Evolutionary conservation across 352 stramenopile genomes (phyloP), one percentile per base, ranked within the genome.

Genomic region (Globisporangium nagaii): DNA sequence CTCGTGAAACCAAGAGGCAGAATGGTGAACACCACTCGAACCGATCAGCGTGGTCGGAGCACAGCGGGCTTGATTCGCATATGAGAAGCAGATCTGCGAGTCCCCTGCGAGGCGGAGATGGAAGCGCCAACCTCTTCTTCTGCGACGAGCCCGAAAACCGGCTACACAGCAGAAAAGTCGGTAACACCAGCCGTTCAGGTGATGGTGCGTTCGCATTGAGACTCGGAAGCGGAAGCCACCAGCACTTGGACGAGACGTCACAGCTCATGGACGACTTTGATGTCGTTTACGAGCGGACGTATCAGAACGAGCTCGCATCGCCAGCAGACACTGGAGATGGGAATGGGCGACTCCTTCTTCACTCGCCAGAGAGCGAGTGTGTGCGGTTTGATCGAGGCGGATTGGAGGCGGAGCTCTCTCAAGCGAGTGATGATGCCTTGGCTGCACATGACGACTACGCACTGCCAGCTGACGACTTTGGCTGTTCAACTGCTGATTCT

Each of bases 271-370:
- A 47, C 15, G 35, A 17, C 1, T 2, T 12, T 15, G 15, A 17
- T 10, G 32, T 32, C 25, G 15, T 4, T 13, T n/a, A n/a, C 7
- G 19, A 42, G 39, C 30, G 34, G 8, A 22, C 7, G 5, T 24
- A 39, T 11, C 28, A 43, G 10, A 46, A 37, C 11, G 45, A 50
- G 22, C 56, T 65, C n/a, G 40, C 34, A 6, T 63, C 39, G 13
- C 40, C 40, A 32, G 9, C 20, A 3, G 34, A 53, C 24, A 53
- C 20, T 22, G 30, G 2, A 30, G 40, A 40, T 7, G 19, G 20
- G n/a, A 32, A 13, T n/a, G 17, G 12, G 4, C 22, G 42, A 25
- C 35, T 49, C n/a, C 25, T 49, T 24, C 25, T 49, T 24, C 42
- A 8, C 24, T 35, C 25, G 19, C 25, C 42, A 49, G 17, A 25